Percentiles rank a stretch among this genome's conserved stretches.
These are phyloP conservation scores for Arachis hypogaea DNA, from an alignment of 306 rosid genomes.

Conservation along the genomic window DNA sequence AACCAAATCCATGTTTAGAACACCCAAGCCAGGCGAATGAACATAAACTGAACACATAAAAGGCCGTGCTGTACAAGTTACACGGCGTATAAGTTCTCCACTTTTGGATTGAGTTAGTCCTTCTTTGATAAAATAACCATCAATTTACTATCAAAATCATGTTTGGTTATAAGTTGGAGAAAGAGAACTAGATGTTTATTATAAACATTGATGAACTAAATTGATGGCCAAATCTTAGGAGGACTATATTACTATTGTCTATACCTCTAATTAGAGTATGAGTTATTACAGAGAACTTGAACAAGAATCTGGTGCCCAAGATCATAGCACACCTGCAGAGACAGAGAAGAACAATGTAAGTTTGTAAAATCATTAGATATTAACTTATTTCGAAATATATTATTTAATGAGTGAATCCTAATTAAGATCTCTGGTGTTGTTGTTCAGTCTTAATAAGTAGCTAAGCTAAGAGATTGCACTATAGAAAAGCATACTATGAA, in stretches of 20 bases:
- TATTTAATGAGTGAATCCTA: neutral
- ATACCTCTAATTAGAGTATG: slow-evolving; percentile 7
- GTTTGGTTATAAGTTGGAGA: neutral
- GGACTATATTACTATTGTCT: neutral
- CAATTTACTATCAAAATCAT: neutral
- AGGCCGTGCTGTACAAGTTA: slow-evolving; percentile 48
- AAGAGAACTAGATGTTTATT: neutral
- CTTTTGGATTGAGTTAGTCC: neutral
- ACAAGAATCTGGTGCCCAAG: slow-evolving; percentile 37
- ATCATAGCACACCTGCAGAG: slow-evolving; percentile 25
- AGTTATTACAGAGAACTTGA: slow-evolving; percentile 47
- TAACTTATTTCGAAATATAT: neutral
- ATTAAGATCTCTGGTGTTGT: neutral
- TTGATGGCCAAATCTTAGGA: neutral
- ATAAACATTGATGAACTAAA: neutral
- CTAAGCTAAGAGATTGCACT: neutral
- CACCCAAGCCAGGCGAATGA: slow-evolving; percentile 36
- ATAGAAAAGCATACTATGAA: neutral
- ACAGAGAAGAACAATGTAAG: slow-evolving; percentile 52
- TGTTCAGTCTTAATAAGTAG: neutral
- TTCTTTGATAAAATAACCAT: neutral
- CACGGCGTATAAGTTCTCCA: slow-evolving; percentile 46
- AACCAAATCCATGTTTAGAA: neutral
- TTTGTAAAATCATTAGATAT: slow-evolving; percentile 17
- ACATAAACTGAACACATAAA: slow-evolving; percentile 22